Percentiles rank a stretch among this genome's conserved stretches.
These are phyloP conservation scores for Pleoardoris graminearum DNA, from an alignment of 2,329 filamentous ascomycete genomes.

Conservation along the genomic window DNA sequence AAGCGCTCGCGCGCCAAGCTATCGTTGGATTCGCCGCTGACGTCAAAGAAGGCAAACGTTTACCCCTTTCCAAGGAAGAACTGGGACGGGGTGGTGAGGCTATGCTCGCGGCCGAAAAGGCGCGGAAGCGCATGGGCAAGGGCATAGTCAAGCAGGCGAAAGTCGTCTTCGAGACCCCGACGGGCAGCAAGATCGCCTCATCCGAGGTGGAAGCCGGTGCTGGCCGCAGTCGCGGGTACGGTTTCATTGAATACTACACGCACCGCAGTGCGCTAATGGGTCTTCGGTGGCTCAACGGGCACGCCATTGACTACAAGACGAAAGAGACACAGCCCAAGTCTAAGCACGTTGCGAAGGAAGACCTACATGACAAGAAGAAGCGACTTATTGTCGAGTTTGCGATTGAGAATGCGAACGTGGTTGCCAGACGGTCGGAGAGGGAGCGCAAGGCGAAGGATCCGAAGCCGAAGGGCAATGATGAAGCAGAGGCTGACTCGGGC, in stretches of 20 bases:
- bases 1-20: constrained; percentile 87
- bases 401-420: constrained; percentile 95
- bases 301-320: constrained; percentile 58
- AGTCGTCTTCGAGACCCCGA: constrained; percentile 85
- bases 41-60: constrained; percentile 74
- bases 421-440: constrained; percentile 72
- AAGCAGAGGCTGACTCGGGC: constrained; percentile 21
- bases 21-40: constrained; percentile 92
- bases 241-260: constrained; percentile 94
- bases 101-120: constrained; percentile 77
- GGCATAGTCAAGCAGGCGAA: constrained; percentile 91
- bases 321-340: constrained; percentile 52
- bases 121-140: constrained; percentile 79
- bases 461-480: constrained; percentile 19
- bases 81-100: constrained; percentile 75
- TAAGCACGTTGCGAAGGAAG: constrained; percentile 46
- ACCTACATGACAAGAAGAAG: constrained; percentile 75
- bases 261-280: constrained; percentile 96
- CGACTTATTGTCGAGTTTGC: constrained; percentile 94
- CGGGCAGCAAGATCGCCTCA: constrained; percentile 79
- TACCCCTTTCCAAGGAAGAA: constrained; percentile 88
- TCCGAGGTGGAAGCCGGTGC: constrained; percentile 69
- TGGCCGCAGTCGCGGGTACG: constrained; percentile 87
- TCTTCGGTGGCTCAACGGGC: constrained; percentile 88
- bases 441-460: constrained; percentile 60